A percentile compares a stretch with the other conserved stretches of the same genome.
Conservation (phyloP, 2,329 filamentous ascomycete species). For the Podosphaera xanthii region DNA sequence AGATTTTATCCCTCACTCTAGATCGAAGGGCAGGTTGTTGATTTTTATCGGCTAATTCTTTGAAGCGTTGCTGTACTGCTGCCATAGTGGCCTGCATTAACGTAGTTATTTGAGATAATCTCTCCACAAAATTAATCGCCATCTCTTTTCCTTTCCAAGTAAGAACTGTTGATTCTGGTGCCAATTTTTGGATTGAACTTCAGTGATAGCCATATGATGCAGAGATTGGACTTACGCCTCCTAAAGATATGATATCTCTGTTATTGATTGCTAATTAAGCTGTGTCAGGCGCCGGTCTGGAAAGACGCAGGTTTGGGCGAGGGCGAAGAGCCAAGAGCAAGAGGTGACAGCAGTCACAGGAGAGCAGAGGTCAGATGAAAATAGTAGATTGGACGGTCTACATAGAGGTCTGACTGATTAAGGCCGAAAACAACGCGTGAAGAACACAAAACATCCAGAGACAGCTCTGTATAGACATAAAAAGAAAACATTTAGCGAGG, state of each 20-base stretch:
- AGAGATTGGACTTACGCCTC: neutral
- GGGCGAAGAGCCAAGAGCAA: neutral
- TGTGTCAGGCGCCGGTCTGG: too few species aligned
- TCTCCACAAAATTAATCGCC: neutral
- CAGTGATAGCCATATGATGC: neutral
- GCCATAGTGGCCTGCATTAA: neutral
- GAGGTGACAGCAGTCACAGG: neutral
- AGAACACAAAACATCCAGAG: neutral
- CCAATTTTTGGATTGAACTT: neutral
- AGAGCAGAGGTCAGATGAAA: neutral
- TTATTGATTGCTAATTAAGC: too few species aligned
- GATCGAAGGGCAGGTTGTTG: neutral
- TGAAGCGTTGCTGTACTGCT: neutral
- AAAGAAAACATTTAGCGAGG: too few species aligned
- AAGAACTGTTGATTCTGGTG: neutral
- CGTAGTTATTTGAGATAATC: neutral
- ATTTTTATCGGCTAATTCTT: neutral
- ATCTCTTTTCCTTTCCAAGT: neutral
- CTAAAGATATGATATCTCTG: too few species aligned
- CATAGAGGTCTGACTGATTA: too few species aligned
- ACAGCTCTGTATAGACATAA: neutral
- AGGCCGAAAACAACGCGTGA: too few species aligned
- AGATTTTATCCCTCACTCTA: neutral
- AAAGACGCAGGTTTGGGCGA: too few species aligned
- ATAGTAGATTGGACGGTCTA: too few species aligned